A percentile compares a stretch with the other conserved stretches of the same genome.
Conservation (phyloP, 306 rosid species). For the Ormosia semicastrata region DNA sequence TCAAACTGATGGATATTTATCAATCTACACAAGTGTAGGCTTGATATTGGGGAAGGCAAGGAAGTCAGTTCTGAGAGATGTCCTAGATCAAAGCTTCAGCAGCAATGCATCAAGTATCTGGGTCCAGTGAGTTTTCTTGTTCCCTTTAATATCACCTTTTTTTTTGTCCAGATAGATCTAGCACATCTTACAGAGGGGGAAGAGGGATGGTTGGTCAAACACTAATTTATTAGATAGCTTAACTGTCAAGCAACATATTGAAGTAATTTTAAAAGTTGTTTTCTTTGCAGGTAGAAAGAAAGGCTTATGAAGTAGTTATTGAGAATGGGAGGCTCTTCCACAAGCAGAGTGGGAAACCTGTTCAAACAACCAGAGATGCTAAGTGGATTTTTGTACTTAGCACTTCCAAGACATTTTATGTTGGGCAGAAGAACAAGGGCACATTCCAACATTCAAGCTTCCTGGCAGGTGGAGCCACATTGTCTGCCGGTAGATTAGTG, state of each 20-base stretch:
- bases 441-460: conserved; percentile 96
- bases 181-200: neutral
- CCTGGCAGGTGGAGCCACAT: conserved; percentile 91
- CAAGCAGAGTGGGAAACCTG: conserved; percentile 44
- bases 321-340: conserved; percentile 55
- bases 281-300: conserved; percentile 59
- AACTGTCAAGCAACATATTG: neutral
- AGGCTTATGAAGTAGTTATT: conserved; percentile 53
- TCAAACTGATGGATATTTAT: neutral
- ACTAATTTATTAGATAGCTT: neutral
- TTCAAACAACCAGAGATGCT: conserved; percentile 54
- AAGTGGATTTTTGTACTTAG: conserved; percentile 91
- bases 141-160: conserved; percentile 12
- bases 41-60: conserved; percentile 84
- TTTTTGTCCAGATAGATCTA: neutral
- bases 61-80: conserved; percentile 61
- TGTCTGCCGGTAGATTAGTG: conserved; percentile 82
- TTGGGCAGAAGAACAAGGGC: conserved; percentile 76
- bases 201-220: neutral
- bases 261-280: neutral
- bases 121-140: conserved; percentile 67
- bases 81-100: conserved; percentile 63
- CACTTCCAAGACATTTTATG: conserved; percentile 69
- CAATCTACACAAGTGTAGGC: conserved; percentile 49
- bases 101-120: conserved; percentile 84